phyloP scores from a whole-genome alignment of 2,329 filamentous ascomycete genomes.

The Trichoderma sp. region DNA sequence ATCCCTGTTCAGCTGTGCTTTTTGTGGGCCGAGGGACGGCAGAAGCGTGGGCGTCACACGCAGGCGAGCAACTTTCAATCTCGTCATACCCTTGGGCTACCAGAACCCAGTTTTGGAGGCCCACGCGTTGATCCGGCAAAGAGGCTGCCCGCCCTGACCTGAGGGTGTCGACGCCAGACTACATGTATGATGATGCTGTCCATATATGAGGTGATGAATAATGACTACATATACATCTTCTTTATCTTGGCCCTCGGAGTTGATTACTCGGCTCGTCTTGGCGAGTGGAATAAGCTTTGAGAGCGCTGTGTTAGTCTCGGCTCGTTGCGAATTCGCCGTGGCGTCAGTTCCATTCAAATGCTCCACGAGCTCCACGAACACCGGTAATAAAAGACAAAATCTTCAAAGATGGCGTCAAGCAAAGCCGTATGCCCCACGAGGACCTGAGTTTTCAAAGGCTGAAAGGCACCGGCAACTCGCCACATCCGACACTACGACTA shows the following conservation, averaged over 20 bases:
- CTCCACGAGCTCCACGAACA: neutral
- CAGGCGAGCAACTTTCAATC: constrained; percentile 14
- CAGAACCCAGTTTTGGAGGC: neutral
- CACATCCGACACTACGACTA: neutral
- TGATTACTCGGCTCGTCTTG: neutral
- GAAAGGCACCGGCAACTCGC: neutral
- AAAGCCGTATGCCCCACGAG: neutral
- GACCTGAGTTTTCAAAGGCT: neutral
- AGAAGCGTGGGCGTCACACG: constrained; percentile 14
- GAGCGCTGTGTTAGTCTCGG: neutral
- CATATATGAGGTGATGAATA: neutral
- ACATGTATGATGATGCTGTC: neutral
- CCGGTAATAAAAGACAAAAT: neutral
- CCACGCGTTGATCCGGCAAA: neutral
- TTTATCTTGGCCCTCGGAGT: neutral
- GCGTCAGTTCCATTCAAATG: neutral
- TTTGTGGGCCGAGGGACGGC: constrained; percentile 13
- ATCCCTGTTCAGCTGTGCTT: constrained; percentile 21
- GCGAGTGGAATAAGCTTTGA: neutral
- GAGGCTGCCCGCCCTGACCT: too few species aligned
- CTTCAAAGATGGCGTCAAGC: neutral
- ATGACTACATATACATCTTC: neutral
- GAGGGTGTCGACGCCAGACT: neutral
- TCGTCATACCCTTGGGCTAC: constrained; percentile 17
- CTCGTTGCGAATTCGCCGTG: neutral